A percentile compares a stretch with the other conserved stretches of the same genome.
These are phyloP conservation scores for Durotheca rogersii DNA, from an alignment of 495 filamentous ascomycete species.

Conservation along the genomic window DNA sequence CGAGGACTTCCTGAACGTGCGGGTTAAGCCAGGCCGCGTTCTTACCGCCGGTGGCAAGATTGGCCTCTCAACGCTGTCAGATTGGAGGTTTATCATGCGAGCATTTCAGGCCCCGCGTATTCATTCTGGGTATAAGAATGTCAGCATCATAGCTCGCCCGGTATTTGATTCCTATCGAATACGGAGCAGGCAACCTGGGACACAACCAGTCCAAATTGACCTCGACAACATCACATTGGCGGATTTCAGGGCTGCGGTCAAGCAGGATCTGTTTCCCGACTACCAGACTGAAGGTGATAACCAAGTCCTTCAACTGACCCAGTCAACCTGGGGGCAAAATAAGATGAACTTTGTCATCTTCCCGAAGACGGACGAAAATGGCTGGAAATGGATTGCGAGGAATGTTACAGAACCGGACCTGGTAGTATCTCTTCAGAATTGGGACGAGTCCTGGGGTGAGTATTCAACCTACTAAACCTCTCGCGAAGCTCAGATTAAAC, in stretches of 20 bases:
- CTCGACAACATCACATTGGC: not conserved
- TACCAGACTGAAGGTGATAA: not conserved
- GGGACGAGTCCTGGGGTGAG: slow-evolving; percentile 25
- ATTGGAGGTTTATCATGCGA: slow-evolving; percentile 2
- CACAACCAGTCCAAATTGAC: not conserved
- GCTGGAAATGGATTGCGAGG: slow-evolving; percentile 29
- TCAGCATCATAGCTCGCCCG: slow-evolving; percentile 13
- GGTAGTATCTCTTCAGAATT: slow-evolving; percentile 9
- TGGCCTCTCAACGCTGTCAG: not conserved
- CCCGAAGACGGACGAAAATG: slow-evolving; percentile 18
- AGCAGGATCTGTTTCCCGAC: not conserved
- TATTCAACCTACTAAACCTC: not conserved
- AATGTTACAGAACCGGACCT: slow-evolving; percentile 27
- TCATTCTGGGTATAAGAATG: not conserved
- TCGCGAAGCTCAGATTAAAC: not conserved
- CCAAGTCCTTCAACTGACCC: slow-evolving; percentile 10
- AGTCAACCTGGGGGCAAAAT: slow-evolving; percentile 7
- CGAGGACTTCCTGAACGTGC: not conserved
- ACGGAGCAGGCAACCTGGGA: not conserved
- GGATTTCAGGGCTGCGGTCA: slow-evolving; percentile 7
- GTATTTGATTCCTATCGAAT: slow-evolving; percentile 7
- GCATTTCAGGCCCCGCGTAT: not conserved
- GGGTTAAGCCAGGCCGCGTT: not conserved
- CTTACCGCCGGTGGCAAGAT: not conserved
- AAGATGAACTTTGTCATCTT: slow-evolving; percentile 15